Evolutionary conservation across 768 basidiomycete genomes (phyloP), one percentile per base, ranked within the genome.

Genomic region (Suillus subaureus): DNA sequence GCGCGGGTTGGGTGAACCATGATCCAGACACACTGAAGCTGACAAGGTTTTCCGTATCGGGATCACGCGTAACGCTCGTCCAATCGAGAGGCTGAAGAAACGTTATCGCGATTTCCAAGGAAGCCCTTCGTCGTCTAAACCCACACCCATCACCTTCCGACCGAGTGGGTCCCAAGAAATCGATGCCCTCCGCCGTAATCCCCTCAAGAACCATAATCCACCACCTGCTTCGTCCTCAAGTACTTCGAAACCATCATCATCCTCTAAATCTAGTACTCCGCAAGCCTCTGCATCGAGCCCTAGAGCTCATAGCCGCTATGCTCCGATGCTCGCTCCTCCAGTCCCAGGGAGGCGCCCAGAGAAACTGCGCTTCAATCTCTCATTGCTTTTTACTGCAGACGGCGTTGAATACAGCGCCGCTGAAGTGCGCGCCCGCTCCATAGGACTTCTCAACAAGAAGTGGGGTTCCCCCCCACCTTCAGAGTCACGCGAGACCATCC

Each of bases 391-490:
- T 70, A 93, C 89, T n/a, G 85, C 87, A 39, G 89, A 92, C 60
- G 84, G 88, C 2, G 81, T 86, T 1, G 96, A 98, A 75, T 97
- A 91, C 77, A 90, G 92, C 70, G 88, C 90, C 28, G 89, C 92
- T 72, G 96, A 94, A 82, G 89, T 89, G 42, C 83, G 93, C 12
- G 91, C 93, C 2, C 86, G 88, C 21, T 89, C 89, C 11, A 90
- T 93, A 82, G 93, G 93, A 35, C 84, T 94, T 16, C 80, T 92
- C 11, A 90, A 90, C 23, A 95, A 94, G 82, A 91, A 90, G 75
- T 95, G 93, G 93, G 87, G 89, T 4, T 85, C 87, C 1, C 89
- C 89, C 1, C 81, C 85, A 6, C 76, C 83, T 12, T 77, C 81
- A 11, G 76, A 79, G 61, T 66, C 78, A 26, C 73, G 72, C 40